Conservation (phyloP, 164 flowering plant genomes). For the Chimonanthus praecox region DNA sequence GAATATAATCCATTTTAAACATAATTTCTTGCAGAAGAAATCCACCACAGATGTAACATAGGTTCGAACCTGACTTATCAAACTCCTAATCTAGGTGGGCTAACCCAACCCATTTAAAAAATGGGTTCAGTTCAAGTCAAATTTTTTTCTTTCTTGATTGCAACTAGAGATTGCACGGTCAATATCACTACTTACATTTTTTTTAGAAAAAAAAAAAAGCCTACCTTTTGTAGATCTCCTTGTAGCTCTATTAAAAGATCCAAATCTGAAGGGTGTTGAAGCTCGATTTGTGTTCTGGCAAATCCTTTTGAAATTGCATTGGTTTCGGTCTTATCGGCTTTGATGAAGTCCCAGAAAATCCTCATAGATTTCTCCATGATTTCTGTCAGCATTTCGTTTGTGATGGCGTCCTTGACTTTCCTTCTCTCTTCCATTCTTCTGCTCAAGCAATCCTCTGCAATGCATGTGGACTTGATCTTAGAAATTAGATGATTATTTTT, state of each 20-base stretch:
- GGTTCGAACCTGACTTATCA: no score
- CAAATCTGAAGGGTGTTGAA: constrained; percentile 37
- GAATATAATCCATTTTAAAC: no score
- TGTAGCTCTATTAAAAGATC: constrained; percentile 43
- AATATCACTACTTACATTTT: not conserved
- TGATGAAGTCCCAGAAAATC: constrained; percentile 58
- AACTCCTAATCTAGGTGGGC: no score
- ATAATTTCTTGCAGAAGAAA: no score
- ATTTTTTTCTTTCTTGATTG: no score
- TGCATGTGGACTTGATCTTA: not conserved
- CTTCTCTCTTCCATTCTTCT: constrained; percentile 26
- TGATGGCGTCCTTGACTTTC: constrained; percentile 32
- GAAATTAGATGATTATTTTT: no score
- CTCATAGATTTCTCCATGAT: constrained; percentile 54
- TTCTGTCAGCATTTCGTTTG: constrained; percentile 25
- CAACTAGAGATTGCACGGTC: not conserved
- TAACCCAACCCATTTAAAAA: no score
- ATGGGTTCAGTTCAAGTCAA: no score
- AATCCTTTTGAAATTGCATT: constrained; percentile 20
- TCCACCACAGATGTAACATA: no score
- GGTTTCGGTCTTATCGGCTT: constrained; percentile 43
- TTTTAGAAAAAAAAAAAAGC: not conserved
- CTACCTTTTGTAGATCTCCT: constrained; percentile 57
- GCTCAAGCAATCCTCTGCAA: constrained; percentile 49
- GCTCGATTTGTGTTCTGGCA: constrained; percentile 21